Base-by-base conservation (phyloP, 2,329 filamentous ascomycete species). In the Alternaria burnsii region DNA sequence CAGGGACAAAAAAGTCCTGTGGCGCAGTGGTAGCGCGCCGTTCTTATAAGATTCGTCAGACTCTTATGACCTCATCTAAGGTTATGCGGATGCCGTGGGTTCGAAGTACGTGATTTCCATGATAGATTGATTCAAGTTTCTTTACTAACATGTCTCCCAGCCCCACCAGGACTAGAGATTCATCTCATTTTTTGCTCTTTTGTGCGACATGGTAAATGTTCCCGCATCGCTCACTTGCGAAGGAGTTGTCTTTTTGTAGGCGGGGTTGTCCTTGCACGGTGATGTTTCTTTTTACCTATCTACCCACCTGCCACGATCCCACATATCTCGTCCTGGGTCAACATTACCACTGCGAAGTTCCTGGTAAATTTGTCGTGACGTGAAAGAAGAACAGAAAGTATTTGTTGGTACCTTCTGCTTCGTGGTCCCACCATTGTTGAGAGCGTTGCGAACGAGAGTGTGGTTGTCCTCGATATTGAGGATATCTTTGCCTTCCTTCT, bases 1-100 rank as follows among this genome's bases (percentile, higher is more conserved):
- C 65, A 58, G 57, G 62, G 59, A 55, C 36, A 44, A 55, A 22
- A 52, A 61, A 77, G 71, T 77, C 73, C 74, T 75, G 73, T 82
- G 79, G 79, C 80, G 80, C 79, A 81, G 80, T 81, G 80, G 80
- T 82, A 82, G 80, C 80, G 80, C 79, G 80, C 77, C 78, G 79
- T 80, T 80, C 80, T 82, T 81, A 81, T 82, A 82, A 71, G 66
- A 62, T 63, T 75, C 70, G 71, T 75, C 71, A 72, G 73, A 76
- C 59, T 68, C 65, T 66, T 76, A 75, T 76, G 74, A 69, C 68
- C 58, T 70, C 64, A 69, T 71, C 74, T 48, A 66, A 63, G 71
- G 76, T 76, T 75, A 81, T 80, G 79, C 78, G 78, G 78, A 81
- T 80, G 79, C 77, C 79, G 78, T 75, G 78, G 78, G 78, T 78